Evolutionary conservation across 495 filamentous ascomycete genomes (phyloP), one percentile per base, ranked within the genome.

Genomic region (Tricharina praecox): DNA sequence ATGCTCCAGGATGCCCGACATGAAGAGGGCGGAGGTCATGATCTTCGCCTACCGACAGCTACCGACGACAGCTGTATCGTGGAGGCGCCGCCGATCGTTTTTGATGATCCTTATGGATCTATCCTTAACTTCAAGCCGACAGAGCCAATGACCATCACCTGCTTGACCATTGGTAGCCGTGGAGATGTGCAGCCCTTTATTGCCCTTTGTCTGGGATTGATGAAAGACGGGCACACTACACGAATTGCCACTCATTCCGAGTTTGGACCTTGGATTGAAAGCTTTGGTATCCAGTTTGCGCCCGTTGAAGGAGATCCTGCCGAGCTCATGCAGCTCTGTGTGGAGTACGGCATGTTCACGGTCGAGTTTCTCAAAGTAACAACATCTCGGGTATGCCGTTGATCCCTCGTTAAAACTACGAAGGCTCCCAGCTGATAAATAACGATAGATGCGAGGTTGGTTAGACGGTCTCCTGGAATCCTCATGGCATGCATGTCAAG

Each of bases 171-270:
- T 50, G 90, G 90, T 20, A 94, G 88, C 2, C 74, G 90, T 23
- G 90, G 90, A 20, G 90, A 97, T 62, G 90, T 97, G 5, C 90
- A 97, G 53, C 90, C 90, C 0, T 97, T 95, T 59, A 96, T 97
- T 61, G 85, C 92, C 3, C 68, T 97, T 13, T 96, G 90, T 67
- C 93, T 93, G 62, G 82, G 82, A 2, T 67, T 97, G 8, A 65
- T 92, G 33, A 78, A 77, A 1, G 88, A 97, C 52, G 90, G 90
- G 3, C 92, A 96, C 57, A 75, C 69, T 40, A 76, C 82, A 2
- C 79, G 74, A 56, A 96, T 97, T 55, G 90, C 90, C 8, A 96
- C 90, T 0, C 90, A 97, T 62, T 67, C 66, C 7, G 87, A 96
- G 63, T 97, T 95, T 63, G 75, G 78, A 55, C 71, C 71, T 13